Evolutionary conservation across 2,329 filamentous ascomycete species (phyloP), one percentile per base, ranked within the genome.

Genomic region (Didymella exigua): DNA sequence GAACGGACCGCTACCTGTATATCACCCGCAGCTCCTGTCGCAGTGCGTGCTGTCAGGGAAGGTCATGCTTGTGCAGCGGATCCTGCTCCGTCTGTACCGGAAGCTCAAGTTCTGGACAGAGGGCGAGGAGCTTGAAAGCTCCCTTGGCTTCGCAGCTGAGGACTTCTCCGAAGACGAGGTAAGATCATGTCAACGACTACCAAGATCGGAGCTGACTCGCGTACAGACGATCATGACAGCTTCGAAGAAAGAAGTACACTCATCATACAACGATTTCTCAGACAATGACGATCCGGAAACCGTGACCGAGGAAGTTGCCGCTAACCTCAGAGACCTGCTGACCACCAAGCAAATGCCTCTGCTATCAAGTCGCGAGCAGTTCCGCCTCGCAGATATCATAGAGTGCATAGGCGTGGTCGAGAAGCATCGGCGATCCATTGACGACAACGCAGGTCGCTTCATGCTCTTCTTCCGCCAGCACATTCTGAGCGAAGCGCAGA

Each of bases 11-110:
- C 78, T 98, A 6, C 91, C 95, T 0, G 82, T 96, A 2, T 99
- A 96, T 66, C 93, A 99, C 67, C 95, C 95, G 0, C 91, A 96
- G 67, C 90, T 96, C 54, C 77, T 98, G 23, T 89, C 90, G 47
- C 90, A 97, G 72, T 93, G 90, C 65, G 91, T 96, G 31, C 79
- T 96, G 23, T 84, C 87, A 18, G 93, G 93, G 0, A 96, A 96
- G 70, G 82, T 83, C 29, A 72, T 76, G 3, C 74, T 91, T 5
- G 91, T 95, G 2, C 88, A 91, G 62, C 81, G 81, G 9, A 86
- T 96, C 9, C 75, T 98, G 24, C 78, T 89, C 46, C 84, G 84
- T 5, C 78, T 99, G 19, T 83, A 92, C 66, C 85, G 87, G 65
- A 88, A 85, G 13, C 77, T 99, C 45, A 96, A 93, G 68, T 96